Base-by-base conservation (phyloP, 2,329 filamentous ascomycete species). In the Ophiognomonia clavigignenti-juglandacearum region DNA sequence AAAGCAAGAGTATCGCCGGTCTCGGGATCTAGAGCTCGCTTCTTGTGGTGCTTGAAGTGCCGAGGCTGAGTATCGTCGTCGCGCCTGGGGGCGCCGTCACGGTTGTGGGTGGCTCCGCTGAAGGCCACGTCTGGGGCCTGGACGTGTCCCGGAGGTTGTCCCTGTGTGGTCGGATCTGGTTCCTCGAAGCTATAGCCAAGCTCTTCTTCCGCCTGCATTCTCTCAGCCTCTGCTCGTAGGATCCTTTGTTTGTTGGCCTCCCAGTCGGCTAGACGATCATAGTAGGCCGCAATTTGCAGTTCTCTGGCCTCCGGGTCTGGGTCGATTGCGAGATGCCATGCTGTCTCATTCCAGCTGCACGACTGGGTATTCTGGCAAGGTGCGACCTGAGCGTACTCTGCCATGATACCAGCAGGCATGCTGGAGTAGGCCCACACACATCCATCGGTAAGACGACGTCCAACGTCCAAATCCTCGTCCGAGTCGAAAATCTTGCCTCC, bases 351-450 rank as follows among this genome's bases (percentile, higher is more conserved):
- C 68, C 75, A 84, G 6, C 71, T 63, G 57, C 81, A 84, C 63
- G 67, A 31, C 68, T 66, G 13, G 56, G 54, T 23, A 27, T 62
- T 57, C 1, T 64, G 64, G 55, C 83, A 86, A 2, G 77, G 71
- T 20, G 74, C 53, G 4, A 78, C 61, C 5, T 55, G 59, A 3
- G 73, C 70, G 2, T 56, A 61, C 60, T 87, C 83, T 3, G 83
- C 78, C 83, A 86, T 86, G 48, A 87, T 73, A 14, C 83, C 83
- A 1, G 72, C 73, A 0, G 71, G 64, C 27, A 76, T 83, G 22
- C 69, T 67, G 53, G 78, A 73, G 59, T 87, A 86, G 9, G 82
- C 81, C 83, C 83, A 86, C 4, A 83, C 80, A 54, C 83, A 86
- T 10, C 82, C 83, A 47, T 85, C 80, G 0, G 82, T 74, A n/a